These are phyloP conservation scores for Penicillium longicatenatum DNA, from an alignment of 495 filamentous ascomycete genomes.

Conservation along the genomic window DNA sequence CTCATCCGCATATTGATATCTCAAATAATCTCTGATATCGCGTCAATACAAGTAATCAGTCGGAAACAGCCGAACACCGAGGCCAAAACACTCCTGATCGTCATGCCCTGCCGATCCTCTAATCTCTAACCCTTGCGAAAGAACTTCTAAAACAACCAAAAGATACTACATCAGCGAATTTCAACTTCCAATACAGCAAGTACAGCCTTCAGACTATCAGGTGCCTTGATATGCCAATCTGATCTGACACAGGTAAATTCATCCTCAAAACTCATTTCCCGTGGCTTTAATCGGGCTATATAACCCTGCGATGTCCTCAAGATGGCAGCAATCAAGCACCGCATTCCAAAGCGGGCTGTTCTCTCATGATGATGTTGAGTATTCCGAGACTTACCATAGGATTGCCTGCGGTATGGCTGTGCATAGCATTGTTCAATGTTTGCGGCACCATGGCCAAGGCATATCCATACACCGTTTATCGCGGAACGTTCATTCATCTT, in stretches of 20 bases:
- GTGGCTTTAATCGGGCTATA: constrained; percentile 9
- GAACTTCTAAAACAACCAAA: constrained; percentile 3
- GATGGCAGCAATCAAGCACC: constrained; percentile 9
- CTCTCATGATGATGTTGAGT: constrained; percentile 12
- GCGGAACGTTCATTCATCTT: constrained; percentile 50
- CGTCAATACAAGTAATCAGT: constrained; percentile 5
- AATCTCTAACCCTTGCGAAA: constrained; percentile 1
- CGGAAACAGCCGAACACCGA: constrained; percentile 28
- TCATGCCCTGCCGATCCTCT: constrained; percentile 12
- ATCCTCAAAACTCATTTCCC: constrained; percentile 10
- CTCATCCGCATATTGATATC: background rate
- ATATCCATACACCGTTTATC: constrained; percentile 38
- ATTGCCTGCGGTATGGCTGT: constrained; percentile 5
- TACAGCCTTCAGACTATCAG: constrained; percentile 9
- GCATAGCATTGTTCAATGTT: constrained; percentile 10
- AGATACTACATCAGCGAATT: constrained; percentile 7
- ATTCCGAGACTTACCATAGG: constrained; percentile 8
- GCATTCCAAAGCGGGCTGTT: too few relatives aligned
- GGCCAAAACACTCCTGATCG: constrained; percentile 5
- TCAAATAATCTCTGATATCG: background rate
- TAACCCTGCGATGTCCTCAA: constrained; percentile 9
- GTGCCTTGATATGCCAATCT: constrained; percentile 7
- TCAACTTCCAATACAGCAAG: constrained; percentile 17
- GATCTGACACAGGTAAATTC: background rate
- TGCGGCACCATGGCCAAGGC: constrained; percentile 17